Evolutionary conservation across 1,284 basidiomycete species (phyloP).

Genomic region (Cryptococcus neoformans): DNA sequence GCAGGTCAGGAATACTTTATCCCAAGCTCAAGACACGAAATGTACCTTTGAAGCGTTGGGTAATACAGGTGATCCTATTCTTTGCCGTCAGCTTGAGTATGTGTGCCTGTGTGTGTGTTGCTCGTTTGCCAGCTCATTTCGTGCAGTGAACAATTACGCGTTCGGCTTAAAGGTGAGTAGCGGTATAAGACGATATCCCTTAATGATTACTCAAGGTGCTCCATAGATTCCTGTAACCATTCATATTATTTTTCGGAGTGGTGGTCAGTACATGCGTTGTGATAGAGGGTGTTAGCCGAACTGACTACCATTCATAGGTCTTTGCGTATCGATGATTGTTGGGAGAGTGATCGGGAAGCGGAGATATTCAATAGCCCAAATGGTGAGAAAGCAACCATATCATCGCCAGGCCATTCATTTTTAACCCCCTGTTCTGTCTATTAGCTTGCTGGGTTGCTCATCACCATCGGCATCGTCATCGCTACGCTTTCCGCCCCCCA

Average conservation of each 20-base stretch:
- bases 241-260: constrained; percentile 92
- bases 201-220: too few species aligned
- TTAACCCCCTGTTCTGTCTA: neutral
- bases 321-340: constrained; percentile 49
- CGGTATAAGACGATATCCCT: neutral
- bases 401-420: neutral
- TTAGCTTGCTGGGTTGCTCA: constrained; percentile 64
- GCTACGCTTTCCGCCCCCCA: constrained; percentile 72
- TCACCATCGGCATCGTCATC: constrained; percentile 76
- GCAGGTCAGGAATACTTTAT: constrained; percentile 1
- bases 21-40: constrained; percentile 51
- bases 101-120: neutral
- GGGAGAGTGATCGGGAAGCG: constrained; percentile 47
- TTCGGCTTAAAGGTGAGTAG: constrained; percentile 61
- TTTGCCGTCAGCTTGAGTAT: constrained; percentile 62
- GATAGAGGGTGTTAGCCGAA: neutral
- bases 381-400: constrained; percentile 42
- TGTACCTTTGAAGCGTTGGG: constrained; percentile 72
- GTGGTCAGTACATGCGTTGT: constrained; percentile 64
- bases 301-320: constrained; percentile 30
- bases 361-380: constrained; percentile 67
- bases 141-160: constrained; percentile 76
- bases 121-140: constrained; percentile 38
- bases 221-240: constrained; percentile 77
- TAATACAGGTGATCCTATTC: constrained; percentile 79